phyloP scores from a whole-genome alignment of 768 basidiomycete species.

The Boletus vinaceobasis region DNA sequence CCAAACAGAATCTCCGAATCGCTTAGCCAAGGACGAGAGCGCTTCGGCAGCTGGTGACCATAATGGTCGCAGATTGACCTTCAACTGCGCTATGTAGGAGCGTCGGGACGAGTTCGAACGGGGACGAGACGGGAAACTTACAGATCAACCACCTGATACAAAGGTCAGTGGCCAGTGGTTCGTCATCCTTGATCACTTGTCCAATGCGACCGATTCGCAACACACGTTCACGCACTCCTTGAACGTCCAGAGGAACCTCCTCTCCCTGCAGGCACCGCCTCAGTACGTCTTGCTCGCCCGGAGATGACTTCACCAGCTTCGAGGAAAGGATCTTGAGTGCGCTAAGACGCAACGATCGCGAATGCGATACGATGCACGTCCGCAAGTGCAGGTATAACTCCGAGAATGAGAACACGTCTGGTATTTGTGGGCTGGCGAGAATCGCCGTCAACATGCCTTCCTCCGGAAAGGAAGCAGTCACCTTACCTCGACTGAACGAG shows the following conservation, averaged over 20 bases:
- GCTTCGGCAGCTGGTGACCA: conserved; percentile 81
- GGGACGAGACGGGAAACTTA: conserved; percentile 30
- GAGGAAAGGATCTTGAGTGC: conserved; percentile 63
- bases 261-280: conserved; percentile 77
- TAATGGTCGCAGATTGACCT: conserved; percentile 87
- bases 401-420: conserved; percentile 36
- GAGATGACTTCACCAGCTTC: conserved; percentile 41
- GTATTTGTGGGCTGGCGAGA: conserved; percentile 17
- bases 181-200: conserved; percentile 53
- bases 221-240: conserved; percentile 82
- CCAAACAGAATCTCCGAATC: conserved; percentile 78
- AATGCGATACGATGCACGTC: conserved; percentile 66
- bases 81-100: conserved; percentile 66
- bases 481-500: conserved; percentile 48
- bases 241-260: conserved; percentile 70
- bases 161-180: conserved; percentile 53
- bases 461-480: background rate
- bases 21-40: conserved; percentile 46
- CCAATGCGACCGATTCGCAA: conserved; percentile 72
- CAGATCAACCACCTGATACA: conserved; percentile 73
- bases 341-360: conserved; percentile 58
- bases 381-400: conserved; percentile 53
- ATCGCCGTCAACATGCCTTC: background rate
- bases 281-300: conserved; percentile 50
- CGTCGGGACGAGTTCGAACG: background rate